Evolutionary conservation across 305 asterid genomes (phyloP), one percentile per base, ranked within the genome.

Genomic region (Stenogyne calaminthoides): DNA sequence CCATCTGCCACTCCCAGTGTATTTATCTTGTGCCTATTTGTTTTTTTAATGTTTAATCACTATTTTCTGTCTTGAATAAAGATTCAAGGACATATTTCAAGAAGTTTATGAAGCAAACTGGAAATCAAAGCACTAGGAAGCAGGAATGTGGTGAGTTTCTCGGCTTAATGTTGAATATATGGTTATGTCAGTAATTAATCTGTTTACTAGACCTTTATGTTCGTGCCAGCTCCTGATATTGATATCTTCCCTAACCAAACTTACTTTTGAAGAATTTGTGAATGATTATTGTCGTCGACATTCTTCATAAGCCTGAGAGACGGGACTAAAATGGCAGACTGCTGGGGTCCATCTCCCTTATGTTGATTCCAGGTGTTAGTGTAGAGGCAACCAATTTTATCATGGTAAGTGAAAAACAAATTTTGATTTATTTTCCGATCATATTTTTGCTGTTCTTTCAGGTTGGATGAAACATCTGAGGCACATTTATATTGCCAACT

Each of bases 61-160:
- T n/a, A n/a, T n/a, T n/a, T n/a, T n/a, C n/a, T n/a, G n/a, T n/a
- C n/a, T n/a, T n/a, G n/a, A n/a, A n/a, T n/a, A n/a, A n/a, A n/a
- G n/a, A n/a, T n/a, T n/a, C n/a, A n/a, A n/a, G n/a, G n/a, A n/a
- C n/a, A n/a, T n/a, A n/a, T n/a, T n/a, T n/a, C n/a, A n/a, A n/a
- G n/a, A n/a, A n/a, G n/a, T n/a, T n/a, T n/a, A n/a, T n/a, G n/a
- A n/a, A n/a, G 64, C 93, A 51, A 82, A 62, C 58, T 93, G 98
- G 97, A 88, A 88, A 81, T 73, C 89, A 15, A 93, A 91, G 92
- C 91, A 71, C 32, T 97, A 88, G 76, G 90, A 81, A 74, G 94
- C 97, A 67, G 96, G 94, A 39, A 93, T 93, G 56, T 93, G 97
- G 98, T 91, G 71, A 80, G 89, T 67, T 56, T 75, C 64, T 62